A percentile compares a stretch with the other conserved stretches of the same genome.
Evolutionary conservation across 495 filamentous ascomycete genomes (phyloP).

Genomic region (Aspergillus indologenus): DNA sequence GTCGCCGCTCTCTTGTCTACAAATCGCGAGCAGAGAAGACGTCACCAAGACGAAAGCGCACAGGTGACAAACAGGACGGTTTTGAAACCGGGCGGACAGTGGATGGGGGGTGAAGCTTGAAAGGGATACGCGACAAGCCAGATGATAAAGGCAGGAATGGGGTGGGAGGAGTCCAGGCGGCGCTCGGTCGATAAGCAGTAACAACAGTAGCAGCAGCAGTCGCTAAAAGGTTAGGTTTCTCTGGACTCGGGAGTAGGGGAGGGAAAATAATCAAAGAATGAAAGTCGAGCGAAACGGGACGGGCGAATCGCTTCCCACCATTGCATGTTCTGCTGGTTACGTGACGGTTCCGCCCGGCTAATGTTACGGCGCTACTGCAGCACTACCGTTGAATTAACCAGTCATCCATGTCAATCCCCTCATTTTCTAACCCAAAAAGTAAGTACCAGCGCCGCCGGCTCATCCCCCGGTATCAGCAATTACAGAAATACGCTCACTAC

Average conservation of each 20-base stretch:
- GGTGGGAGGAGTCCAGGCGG: neutral
- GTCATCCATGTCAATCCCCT: neutral
- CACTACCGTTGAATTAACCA: conserved; percentile 3
- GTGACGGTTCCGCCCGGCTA: conserved; percentile 14
- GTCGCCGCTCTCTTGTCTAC: conserved; percentile 14
- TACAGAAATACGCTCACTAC: neutral
- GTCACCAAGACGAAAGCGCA: conserved; percentile 23
- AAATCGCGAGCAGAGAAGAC: conserved; percentile 15
- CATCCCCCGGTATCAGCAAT: conserved; percentile 25
- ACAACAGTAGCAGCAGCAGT: neutral
- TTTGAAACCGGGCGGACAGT: neutral
- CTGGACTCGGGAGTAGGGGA: conserved; percentile 13
- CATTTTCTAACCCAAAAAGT: neutral
- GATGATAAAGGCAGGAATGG: conserved; percentile 1
- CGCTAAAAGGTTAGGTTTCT: conserved; percentile 9
- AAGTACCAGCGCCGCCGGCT: conserved; percentile 10
- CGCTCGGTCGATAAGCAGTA: conserved; percentile 2
- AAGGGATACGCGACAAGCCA: neutral
- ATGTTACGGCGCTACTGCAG: conserved; percentile 14
- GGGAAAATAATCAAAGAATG: conserved; percentile 19
- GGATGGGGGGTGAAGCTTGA: neutral
- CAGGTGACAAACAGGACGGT: conserved; percentile 8
- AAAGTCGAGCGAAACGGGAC: conserved; percentile 6
- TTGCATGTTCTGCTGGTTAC: neutral
- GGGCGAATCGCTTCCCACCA: conserved; percentile 11